Base-by-base conservation (phyloP, 176 grass and related monocot genomes). In the Oryza coarctata region DNA sequence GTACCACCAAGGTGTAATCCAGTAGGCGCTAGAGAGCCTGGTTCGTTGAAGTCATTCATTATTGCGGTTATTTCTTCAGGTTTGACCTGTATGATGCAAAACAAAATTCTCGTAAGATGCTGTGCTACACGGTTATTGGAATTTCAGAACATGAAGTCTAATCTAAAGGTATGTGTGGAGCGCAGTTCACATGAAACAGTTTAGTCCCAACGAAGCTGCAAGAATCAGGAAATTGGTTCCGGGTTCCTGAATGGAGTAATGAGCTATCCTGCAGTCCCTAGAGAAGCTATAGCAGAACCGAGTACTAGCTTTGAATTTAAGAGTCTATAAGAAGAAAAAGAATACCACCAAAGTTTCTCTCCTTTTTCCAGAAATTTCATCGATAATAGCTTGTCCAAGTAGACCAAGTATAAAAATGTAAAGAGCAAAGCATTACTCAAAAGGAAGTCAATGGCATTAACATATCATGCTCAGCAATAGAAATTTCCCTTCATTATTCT, bases 11-110 rank as follows among this genome's bases (percentile, higher is more conserved):
- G 83, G 23, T 84, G 73, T 73, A 89, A 86, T 47, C 90, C 84
- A 70, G 87, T 87, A 50, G 87, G 90, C 77, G 76, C 87, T 35
- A 92, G 82, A 74, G 76, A 87, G 38, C 87, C 87, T 81, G 87
- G 84, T 61, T 87, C 84, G 35, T 52, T 50, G 67, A 88, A 88
- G 52, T 88, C 83, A 35, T 79, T 83, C 86, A 88, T 76, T 68
- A 92, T 31, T 18, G 58, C 80, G 35, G 25, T 57, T 52, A 92
- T 84, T 83, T 89, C 87, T 68, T 84, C 76, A 64, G 80, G 84
- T 29, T 84, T 84, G 45, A 78, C 32, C 90, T 92, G 80, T 68
- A 66, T 17, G 55, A 41, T 25, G 7, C 23, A 86, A 34, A 79
- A 71, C 5, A 58, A 71, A 40, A 63, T 33, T 23, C 34, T 70